Conservation (phyloP, 306 rosid species). For the Styphnolobium japonicum region DNA sequence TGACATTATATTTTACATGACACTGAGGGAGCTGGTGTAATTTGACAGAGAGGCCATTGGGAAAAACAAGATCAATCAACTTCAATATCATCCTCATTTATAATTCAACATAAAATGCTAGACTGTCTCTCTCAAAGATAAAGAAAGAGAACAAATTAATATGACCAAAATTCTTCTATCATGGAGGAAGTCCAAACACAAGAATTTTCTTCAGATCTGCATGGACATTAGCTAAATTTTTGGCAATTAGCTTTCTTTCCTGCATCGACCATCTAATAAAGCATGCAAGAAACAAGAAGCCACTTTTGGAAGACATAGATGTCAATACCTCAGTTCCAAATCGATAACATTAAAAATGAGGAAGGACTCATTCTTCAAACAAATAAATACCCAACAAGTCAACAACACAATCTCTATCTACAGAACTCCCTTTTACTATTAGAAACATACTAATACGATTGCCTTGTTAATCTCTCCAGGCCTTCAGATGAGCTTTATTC, state of each 20-base stretch:
- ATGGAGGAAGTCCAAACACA: not conserved
- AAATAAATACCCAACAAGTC: not conserved
- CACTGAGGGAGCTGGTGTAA: not conserved
- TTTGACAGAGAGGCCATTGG: not conserved
- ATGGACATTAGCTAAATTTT: not conserved
- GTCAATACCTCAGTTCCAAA: not conserved
- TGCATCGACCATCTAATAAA: constrained; percentile 1
- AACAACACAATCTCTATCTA: not conserved
- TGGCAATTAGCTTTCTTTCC: not conserved
- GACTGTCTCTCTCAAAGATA: not conserved
- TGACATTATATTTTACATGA: not conserved
- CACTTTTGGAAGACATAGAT: not conserved
- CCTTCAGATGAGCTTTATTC: not conserved
- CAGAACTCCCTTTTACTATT: not conserved
- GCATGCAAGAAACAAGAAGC: not conserved
- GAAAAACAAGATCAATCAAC: constrained; percentile 15
- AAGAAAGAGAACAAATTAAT: not conserved
- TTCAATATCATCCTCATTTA: not conserved
- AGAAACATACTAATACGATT: not conserved
- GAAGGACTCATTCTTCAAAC: not conserved
- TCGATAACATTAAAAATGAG: not conserved
- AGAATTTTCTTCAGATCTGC: not conserved
- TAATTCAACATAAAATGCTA: not conserved
- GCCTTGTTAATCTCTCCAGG: not conserved
- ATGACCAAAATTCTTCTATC: not conserved